A percentile compares a stretch with the other conserved stretches of the same genome.
Conservation (phyloP, 805 yeast genomes). For the Lachancea lanzarotensis region DNA sequence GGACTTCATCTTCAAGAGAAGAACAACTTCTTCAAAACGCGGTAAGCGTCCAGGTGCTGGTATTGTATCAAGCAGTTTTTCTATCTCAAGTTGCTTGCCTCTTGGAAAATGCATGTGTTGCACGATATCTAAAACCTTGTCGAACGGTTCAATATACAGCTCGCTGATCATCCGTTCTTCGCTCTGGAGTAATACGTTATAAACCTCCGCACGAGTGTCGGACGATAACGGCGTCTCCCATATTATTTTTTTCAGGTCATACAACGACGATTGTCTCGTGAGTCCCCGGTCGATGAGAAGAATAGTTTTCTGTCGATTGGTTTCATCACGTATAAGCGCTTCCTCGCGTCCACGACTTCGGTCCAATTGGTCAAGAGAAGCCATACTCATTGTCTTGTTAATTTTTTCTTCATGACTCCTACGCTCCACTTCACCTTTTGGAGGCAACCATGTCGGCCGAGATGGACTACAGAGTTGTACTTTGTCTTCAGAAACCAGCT, state of each 20-base stretch:
- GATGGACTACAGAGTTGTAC: slow-evolving; percentile 48
- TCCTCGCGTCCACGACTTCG: slow-evolving; percentile 25
- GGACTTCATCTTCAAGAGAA: slow-evolving; percentile 32
- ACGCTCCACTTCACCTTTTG: slow-evolving; percentile 49
- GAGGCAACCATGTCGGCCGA: slow-evolving; percentile 69
- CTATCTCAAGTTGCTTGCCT: slow-evolving; percentile 28
- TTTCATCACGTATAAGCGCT: slow-evolving; percentile 21
- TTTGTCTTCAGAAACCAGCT: slow-evolving; percentile 56
- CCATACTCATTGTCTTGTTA: slow-evolving; percentile 33
- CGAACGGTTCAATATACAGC: slow-evolving; percentile 34
- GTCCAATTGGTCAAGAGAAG: slow-evolving; percentile 29
- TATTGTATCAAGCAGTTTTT: slow-evolving; percentile 16
- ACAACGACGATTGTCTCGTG: slow-evolving; percentile 28
- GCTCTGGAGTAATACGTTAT: slow-evolving; percentile 23
- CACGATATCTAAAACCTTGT: slow-evolving; percentile 32
- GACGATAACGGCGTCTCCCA: slow-evolving; percentile 29
- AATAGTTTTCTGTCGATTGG: slow-evolving; percentile 24
- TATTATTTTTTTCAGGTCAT: slow-evolving; percentile 19
- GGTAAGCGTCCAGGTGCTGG: slow-evolving; percentile 15
- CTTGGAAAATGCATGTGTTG: slow-evolving; percentile 28
- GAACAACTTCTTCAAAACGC: slow-evolving; percentile 21
- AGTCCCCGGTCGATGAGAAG: slow-evolving; percentile 27
- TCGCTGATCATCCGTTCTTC: slow-evolving; percentile 19
- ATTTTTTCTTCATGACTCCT: slow-evolving; percentile 52
- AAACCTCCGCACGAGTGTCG: slow-evolving; percentile 20